phyloP scores from a whole-genome alignment of 768 basidiomycete species.

The Jaapia argillacea region DNA sequence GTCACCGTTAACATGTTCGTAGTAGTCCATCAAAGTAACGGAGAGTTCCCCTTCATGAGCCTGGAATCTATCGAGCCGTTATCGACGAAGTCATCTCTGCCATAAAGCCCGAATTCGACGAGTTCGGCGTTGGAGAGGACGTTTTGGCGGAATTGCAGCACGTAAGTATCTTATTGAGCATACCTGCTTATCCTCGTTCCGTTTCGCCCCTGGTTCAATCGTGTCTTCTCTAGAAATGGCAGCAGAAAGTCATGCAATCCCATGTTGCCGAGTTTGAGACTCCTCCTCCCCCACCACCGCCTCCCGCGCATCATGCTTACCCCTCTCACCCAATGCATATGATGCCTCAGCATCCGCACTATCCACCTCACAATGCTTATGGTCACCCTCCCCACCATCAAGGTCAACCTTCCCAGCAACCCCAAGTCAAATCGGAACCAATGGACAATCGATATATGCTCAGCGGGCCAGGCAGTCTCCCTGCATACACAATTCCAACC shows the following conservation, averaged over 20 bases:
- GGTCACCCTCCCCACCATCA: constrained; percentile 28
- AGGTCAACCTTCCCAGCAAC: constrained; percentile 20
- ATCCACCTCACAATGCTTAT: constrained; percentile 50
- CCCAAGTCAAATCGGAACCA: constrained; percentile 66
- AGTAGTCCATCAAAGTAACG: constrained; percentile 47
- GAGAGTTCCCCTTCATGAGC: constrained; percentile 52
- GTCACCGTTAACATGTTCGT: constrained; percentile 49
- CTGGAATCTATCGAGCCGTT: constrained; percentile 81
- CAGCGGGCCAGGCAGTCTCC: constrained; percentile 26
- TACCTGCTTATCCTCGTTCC: constrained; percentile 8
- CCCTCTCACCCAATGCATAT: constrained; percentile 56
- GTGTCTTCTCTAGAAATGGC: constrained; percentile 72
- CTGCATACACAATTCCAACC: constrained; percentile 47
- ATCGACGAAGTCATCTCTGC: constrained; percentile 91
- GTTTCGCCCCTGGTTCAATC: constrained; percentile 8
- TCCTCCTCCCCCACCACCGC: constrained; percentile 26
- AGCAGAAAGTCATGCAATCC: constrained; percentile 86
- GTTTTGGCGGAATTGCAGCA: constrained; percentile 82
- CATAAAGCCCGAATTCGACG: constrained; percentile 93
- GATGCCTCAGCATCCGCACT: constrained; percentile 29
- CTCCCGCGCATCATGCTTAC: constrained; percentile 36
- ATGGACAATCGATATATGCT: constrained; percentile 62
- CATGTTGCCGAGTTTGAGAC: constrained; percentile 91
- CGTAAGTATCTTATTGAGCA: constrained; percentile 41
- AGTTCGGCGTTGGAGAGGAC: constrained; percentile 86